Conservation (phyloP, 768 basidiomycete species). For the Suillus placidus region DNA sequence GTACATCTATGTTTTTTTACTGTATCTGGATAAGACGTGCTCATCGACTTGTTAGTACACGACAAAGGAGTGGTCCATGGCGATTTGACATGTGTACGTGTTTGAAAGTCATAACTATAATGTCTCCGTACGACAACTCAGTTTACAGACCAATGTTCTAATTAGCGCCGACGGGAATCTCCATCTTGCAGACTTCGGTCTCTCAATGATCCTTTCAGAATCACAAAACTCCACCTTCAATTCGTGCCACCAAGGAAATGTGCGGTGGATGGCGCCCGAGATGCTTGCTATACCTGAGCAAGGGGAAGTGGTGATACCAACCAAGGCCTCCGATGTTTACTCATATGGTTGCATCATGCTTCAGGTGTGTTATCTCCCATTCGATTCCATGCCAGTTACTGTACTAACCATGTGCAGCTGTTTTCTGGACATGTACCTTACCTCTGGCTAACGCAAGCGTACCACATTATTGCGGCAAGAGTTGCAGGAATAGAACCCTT, state of each 20-base stretch:
- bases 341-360: constrained; percentile 43
- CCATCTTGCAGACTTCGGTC: constrained; percentile 42
- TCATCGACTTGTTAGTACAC: constrained; percentile 11
- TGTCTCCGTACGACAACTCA: neutral
- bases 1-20: neutral
- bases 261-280: constrained; percentile 44
- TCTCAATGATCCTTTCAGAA: constrained; percentile 38
- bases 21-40: neutral
- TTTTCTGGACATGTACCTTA: constrained; percentile 32
- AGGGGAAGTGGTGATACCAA: constrained; percentile 17
- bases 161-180: constrained; percentile 35
- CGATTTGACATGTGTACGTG: constrained; percentile 16
- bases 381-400: neutral
- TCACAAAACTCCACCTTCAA: constrained; percentile 39
- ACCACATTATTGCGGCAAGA: constrained; percentile 20
- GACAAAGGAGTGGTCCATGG: constrained; percentile 9
- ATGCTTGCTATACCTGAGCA: constrained; percentile 25
- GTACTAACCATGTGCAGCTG: constrained; percentile 12
- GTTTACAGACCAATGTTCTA: constrained; percentile 40
- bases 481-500: neutral
- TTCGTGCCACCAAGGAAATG: constrained; percentile 32
- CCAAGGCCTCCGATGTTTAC: constrained; percentile 36
- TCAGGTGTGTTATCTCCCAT: constrained; percentile 34
- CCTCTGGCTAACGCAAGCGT: constrained; percentile 14
- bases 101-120: neutral